A percentile compares a stretch with the other conserved stretches of the same genome.
phyloP scores from a whole-genome alignment of 2,329 filamentous ascomycete genomes.

The Hymenoscyphus infarciens region DNA sequence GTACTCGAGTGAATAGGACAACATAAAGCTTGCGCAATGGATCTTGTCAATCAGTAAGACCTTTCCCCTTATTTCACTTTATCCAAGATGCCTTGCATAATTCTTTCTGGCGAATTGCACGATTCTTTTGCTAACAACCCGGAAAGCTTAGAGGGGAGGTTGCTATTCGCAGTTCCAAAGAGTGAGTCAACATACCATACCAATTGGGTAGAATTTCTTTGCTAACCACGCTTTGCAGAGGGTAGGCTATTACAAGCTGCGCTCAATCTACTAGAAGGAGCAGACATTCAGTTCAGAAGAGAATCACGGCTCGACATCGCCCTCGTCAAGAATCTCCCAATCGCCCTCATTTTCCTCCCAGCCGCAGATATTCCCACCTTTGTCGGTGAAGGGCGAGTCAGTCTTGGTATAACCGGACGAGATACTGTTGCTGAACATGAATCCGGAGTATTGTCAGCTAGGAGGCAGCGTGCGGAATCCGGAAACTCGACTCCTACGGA shows the following conservation, averaged over 20 bases:
- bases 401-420: constrained; percentile 89
- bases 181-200: constrained; percentile 56
- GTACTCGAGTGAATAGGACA: background rate
- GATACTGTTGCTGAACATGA: constrained; percentile 94
- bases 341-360: constrained; percentile 94
- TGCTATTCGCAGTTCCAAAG: constrained; percentile 97
- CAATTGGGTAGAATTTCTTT: background rate
- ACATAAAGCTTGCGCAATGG: constrained; percentile 41
- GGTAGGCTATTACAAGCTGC: constrained; percentile 85
- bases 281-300: constrained; percentile 93
- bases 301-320: constrained; percentile 96
- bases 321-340: constrained; percentile 92
- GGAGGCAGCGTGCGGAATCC: constrained; percentile 47
- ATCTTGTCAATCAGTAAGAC: constrained; percentile 58
- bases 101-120: constrained; percentile 46
- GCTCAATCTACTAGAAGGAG: constrained; percentile 86
- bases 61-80: background rate
- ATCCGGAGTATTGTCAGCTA: constrained; percentile 52
- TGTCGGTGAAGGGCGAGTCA: constrained; percentile 89
- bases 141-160: constrained; percentile 78
- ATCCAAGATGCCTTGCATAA: constrained; percentile 21
- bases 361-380: constrained; percentile 97
- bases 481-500: constrained; percentile 42
- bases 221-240: constrained; percentile 53
- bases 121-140: constrained; percentile 37